Evolutionary conservation across 129 eudicot genomes (phyloP), one percentile per base, ranked within the genome.

Genomic region (Heracleum sosnowskyi): DNA sequence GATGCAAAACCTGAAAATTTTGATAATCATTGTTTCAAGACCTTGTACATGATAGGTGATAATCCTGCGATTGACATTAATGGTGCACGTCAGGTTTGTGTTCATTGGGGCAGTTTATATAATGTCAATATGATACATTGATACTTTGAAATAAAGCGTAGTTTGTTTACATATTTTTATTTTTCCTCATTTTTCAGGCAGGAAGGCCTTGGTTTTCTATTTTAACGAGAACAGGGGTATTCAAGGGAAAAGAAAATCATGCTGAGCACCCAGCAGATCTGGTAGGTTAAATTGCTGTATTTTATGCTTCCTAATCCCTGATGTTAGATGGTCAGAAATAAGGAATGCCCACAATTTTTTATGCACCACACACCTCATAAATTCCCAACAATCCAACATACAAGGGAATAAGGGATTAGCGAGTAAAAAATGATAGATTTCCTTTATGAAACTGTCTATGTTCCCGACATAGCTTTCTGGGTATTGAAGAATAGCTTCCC

Each of bases 191-290:
- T n/a, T 78, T 79, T 69, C 87, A 90, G 96, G 90, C 92, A 11
- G 96, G 96, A 77, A 60, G 66, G 26, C 96, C 91, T 29, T 90
- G 91, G 96, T 87, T 87, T 80, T 90, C 96, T n/a, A 90, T 90
- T 81, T 76, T 90, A 79, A 85, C 90, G 7, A 85, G 90, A 80
- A 79, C 91, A 7, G 91, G 96, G 69, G 96, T 90, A 55, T 90
- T 90, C 69, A 90, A 85, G 80, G 96, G 87, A 63, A 83, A 84
- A 53, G 82, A 73, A 60, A 90, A 90, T 82, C 88, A 87, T 79
- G 72, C 73, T 22, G 75, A 79, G 47, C 64, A 79, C 79, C 91
- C 91, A 13, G 90, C 96, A 74, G 91, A 90, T 79, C 79, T 83
- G 96, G 96, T 87, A 80, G 2, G 86, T 49, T 55, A 26, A 28